A percentile compares a stretch with the other conserved stretches of the same genome.
Evolutionary conservation across 1,284 basidiomycete genomes (phyloP).

Genomic region (Fomitopsis palustris): DNA sequence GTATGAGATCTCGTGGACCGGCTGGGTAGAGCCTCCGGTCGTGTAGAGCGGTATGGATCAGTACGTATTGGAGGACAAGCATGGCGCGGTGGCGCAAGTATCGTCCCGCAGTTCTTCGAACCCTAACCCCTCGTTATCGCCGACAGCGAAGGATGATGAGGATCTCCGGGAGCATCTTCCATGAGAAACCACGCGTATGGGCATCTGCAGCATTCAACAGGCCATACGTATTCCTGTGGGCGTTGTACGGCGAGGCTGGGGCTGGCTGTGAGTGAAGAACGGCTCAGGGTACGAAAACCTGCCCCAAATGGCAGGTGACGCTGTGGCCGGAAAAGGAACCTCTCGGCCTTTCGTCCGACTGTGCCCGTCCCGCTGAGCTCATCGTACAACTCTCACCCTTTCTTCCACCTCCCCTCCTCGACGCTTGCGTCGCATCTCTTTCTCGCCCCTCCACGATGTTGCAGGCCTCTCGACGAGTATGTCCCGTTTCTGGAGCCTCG

Average conservation of each 20-base stretch:
- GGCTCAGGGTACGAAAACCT: not conserved
- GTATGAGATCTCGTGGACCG: too few species aligned
- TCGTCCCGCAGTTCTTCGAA: not conserved
- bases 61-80: not conserved
- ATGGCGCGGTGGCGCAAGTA: not conserved
- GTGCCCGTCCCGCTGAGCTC: conserved; percentile 2
- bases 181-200: too few species aligned
- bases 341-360: not conserved
- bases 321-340: not conserved
- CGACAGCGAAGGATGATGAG: too few species aligned
- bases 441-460: not conserved
- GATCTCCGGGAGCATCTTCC: too few species aligned
- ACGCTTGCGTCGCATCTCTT: not conserved
- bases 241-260: not conserved
- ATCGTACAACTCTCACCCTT: not conserved
- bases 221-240: too few species aligned
- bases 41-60: not conserved
- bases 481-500: not conserved
- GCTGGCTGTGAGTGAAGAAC: not conserved
- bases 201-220: too few species aligned
- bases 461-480: conserved; percentile 1
- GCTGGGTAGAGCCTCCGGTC: not conserved
- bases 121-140: too few species aligned
- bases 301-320: not conserved
- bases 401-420: not conserved